phyloP scores from a whole-genome alignment of 805 yeast genomes.

The Wickerhamiella bombiphila region DNA sequence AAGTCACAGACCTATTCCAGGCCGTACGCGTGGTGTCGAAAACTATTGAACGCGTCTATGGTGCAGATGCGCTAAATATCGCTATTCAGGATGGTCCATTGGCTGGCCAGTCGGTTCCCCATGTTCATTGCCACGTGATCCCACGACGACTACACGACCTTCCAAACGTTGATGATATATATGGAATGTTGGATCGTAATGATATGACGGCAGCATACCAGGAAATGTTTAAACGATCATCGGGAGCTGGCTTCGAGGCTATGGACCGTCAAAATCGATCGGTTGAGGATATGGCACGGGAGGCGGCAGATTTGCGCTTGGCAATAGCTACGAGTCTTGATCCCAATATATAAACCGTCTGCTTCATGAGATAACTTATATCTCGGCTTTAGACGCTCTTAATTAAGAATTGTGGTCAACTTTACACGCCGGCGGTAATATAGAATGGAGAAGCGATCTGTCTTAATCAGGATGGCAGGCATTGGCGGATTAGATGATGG shows the following conservation, averaged over 20 bases:
- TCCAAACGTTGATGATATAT: constrained; percentile 60
- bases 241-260: constrained; percentile 19
- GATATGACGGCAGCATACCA: constrained; percentile 35
- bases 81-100: constrained; percentile 95
- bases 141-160: constrained; percentile 53
- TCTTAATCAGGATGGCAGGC: too few relatives aligned
- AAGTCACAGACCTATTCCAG: constrained; percentile 56
- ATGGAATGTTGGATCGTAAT: constrained; percentile 42
- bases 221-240: constrained; percentile 12
- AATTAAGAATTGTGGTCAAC: too few relatives aligned
- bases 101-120: constrained; percentile 94
- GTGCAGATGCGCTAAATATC: constrained; percentile 73
- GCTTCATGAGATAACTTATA: too few relatives aligned
- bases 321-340: constrained; percentile 16
- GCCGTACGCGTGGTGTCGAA: constrained; percentile 58
- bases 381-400: too few relatives aligned
- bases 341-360: constrained; percentile 6
- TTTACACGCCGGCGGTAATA: too few relatives aligned
- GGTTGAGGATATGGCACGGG: constrained; percentile 51
- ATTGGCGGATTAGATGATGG: too few relatives aligned
- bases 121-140: constrained; percentile 83
- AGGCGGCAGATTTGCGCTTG: constrained; percentile 40
- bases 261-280: constrained; percentile 43
- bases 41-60: constrained; percentile 50
- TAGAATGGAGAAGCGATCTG: too few relatives aligned